These are phyloP conservation scores for Macroventuria anomochaeta DNA, from an alignment of 2,329 filamentous ascomycete species.

Conservation along the genomic window DNA sequence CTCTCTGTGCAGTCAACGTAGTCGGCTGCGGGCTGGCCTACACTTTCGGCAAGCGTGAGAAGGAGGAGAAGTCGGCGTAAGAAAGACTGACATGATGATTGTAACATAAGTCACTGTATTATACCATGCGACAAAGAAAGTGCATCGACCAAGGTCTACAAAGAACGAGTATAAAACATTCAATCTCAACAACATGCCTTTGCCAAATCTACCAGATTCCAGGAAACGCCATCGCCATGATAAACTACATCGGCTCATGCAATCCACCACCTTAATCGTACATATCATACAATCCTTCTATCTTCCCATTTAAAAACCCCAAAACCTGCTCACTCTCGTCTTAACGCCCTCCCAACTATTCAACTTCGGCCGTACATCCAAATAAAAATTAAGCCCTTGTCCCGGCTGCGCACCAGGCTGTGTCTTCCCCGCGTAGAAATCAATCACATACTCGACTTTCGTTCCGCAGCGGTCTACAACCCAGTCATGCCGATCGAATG, in stretches of 20 bases:
- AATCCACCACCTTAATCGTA: neutral
- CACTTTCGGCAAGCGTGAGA: conserved; percentile 55
- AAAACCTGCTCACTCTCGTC: conserved; percentile 59
- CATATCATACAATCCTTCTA: conserved; percentile 10
- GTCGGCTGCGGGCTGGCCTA: conserved; percentile 60
- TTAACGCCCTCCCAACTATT: conserved; percentile 67
- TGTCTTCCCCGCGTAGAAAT: conserved; percentile 85
- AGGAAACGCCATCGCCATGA: conserved; percentile 9
- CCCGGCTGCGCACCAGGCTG: conserved; percentile 46
- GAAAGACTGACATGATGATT: neutral
- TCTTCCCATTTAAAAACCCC: conserved; percentile 50
- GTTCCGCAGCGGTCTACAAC: conserved; percentile 89
- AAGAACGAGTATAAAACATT: no score
- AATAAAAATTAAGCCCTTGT: conserved; percentile 65
- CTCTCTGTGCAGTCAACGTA: conserved; percentile 58
- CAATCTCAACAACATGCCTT: neutral
- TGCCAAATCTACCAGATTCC: neutral
- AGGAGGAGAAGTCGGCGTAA: conserved; percentile 33
- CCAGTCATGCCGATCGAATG: conserved; percentile 98
- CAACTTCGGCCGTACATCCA: conserved; percentile 70
- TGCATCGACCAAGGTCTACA: no score
- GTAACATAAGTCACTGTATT: conserved; percentile 7
- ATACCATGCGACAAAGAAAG: neutral
- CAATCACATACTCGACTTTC: conserved; percentile 92
- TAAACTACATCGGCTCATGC: neutral